Conservation (phyloP, 2,329 filamentous ascomycete genomes). For the Seiridium unicorne region DNA sequence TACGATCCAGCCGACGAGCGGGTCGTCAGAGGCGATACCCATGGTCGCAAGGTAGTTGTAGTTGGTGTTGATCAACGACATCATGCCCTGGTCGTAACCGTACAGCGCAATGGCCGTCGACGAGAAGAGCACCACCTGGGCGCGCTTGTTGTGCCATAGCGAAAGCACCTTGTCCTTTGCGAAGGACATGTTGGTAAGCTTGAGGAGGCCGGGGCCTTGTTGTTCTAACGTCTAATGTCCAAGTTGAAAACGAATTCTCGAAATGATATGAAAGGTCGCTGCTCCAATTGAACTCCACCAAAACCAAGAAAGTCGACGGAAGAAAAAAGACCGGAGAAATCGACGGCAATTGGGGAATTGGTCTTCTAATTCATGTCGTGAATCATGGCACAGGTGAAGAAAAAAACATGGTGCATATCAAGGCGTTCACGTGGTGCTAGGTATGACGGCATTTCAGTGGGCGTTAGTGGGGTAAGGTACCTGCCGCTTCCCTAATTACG, state of each 20-base stretch:
- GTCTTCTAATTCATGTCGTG: background rate
- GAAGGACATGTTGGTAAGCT: background rate
- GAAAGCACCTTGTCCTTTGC: background rate
- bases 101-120: conserved; percentile 36
- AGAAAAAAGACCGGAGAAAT: no score
- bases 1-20: conserved; percentile 58
- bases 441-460: conserved; percentile 4
- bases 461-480: background rate
- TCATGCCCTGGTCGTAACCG: conserved; percentile 34
- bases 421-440: background rate
- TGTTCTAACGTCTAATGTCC: background rate
- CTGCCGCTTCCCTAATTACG: background rate
- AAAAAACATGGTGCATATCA: background rate
- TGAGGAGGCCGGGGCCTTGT: background rate
- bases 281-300: no score
- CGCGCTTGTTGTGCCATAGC: conserved; percentile 5
- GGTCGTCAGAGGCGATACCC: conserved; percentile 47
- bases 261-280: no score
- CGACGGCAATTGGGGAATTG: background rate
- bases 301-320: no score
- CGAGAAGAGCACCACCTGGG: conserved; percentile 33
- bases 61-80: conserved; percentile 34
- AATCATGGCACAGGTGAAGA: background rate
- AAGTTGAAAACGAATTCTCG: no score
- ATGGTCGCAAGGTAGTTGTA: conserved; percentile 53